Evolutionary conservation across 805 yeast genomes (phyloP), one percentile per base, ranked within the genome.

Genomic region (Schwanniomyces yamadae): DNA sequence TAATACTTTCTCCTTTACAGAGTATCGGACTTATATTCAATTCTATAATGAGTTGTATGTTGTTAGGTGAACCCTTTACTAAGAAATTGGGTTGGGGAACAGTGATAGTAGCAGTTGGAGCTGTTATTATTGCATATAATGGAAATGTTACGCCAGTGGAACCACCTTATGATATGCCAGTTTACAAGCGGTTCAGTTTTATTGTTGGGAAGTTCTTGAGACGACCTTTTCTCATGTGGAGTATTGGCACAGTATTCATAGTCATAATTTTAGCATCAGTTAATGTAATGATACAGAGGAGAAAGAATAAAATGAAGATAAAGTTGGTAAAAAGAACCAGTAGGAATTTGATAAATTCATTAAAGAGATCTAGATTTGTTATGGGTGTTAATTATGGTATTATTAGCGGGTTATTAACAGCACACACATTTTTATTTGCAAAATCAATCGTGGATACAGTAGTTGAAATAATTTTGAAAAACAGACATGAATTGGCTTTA

Each of bases 11-110:
- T 16, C 95, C 96, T 0, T 61, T 88, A 36, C 96, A 88, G 55
- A 87, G 95, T 17, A 78, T 82, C 16, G 95, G 96, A 0, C 69
- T 89, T n/a, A 89, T 88, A 2, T 88, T 89, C 69, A 89, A 89
- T 58, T 78, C 93, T 0, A 57, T 85, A 2, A 76, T 67, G 28
- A 63, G 87, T 50, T 85, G 93, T 28, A 56, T 83, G 13, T 38
- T 85, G 8, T 59, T 88, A 10, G 68, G 79, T 21, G 96, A 88
- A 52, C 66, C 69, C 1, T 84, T 86, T 55, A 80, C 90, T 1
- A 42, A 46, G 16, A 63, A 61, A 34, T 72, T 89, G 2, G 61
- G 75, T 1, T 38, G 62, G 7, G 95, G 95, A 3, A 88, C 96
- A 0, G 46, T 73, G 1, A 59, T 84, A 14, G 84, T 86, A 5